These are phyloP conservation scores for Aspergillus sp. DNA, from an alignment of 2,329 filamentous ascomycete species.

Conservation along the genomic window DNA sequence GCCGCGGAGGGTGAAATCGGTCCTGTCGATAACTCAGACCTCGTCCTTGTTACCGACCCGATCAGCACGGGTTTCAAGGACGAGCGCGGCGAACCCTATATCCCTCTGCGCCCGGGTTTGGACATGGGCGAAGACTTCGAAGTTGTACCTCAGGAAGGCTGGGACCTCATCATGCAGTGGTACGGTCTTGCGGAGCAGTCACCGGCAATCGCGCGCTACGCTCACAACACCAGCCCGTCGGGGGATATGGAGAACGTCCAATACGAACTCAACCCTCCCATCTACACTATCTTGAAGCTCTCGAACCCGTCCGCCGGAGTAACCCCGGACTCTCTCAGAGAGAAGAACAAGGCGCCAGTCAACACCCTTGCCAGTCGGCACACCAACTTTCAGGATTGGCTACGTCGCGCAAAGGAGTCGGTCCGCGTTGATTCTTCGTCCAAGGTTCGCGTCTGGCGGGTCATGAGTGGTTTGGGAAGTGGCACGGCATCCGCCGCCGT, in stretches of 20 bases:
- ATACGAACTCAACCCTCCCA: constrained; percentile 80
- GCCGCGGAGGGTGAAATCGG: constrained; percentile 66
- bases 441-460: constrained; percentile 75
- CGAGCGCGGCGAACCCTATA: constrained; percentile 56
- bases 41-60: constrained; percentile 62
- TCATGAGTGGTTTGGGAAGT: constrained; percentile 50
- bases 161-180: constrained; percentile 78
- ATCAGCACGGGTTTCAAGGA: constrained; percentile 41
- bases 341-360: constrained; percentile 61
- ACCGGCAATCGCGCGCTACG: constrained; percentile 70
- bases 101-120: constrained; percentile 70
- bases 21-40: constrained; percentile 82
- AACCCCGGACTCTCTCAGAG: constrained; percentile 61
- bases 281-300: constrained; percentile 82
- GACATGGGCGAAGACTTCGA: constrained; percentile 68
- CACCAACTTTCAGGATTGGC: constrained; percentile 69
- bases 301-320: constrained; percentile 59
- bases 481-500: constrained; percentile 44
- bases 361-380: constrained; percentile 70
- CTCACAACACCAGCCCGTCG: constrained; percentile 69
- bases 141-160: constrained; percentile 75
- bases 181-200: constrained; percentile 74
- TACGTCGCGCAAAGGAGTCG: constrained; percentile 70
- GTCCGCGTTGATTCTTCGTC: constrained; percentile 66
- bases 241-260: constrained; percentile 66